These are phyloP conservation scores for Grigorovia transvaalensis DNA, from an alignment of 805 yeast genomes.

Conservation along the genomic window DNA sequence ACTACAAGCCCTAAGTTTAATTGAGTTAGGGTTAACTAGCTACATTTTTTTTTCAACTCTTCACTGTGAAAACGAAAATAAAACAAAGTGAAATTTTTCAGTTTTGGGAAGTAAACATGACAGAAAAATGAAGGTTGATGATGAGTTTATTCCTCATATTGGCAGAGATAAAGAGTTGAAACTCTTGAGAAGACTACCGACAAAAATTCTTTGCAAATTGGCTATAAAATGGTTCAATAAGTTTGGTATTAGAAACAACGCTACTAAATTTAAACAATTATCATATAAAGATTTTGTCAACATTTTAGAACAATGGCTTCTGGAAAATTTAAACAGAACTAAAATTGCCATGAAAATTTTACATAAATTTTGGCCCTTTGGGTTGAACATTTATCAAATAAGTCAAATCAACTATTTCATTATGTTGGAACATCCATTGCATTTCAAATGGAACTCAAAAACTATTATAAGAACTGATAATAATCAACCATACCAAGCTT, in stretches of 20 bases:
- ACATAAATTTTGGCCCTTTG: conserved; percentile 17
- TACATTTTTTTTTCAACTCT: no score
- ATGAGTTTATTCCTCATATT: conserved; percentile 12
- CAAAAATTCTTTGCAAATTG: conserved; percentile 12
- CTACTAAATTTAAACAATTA: background rate
- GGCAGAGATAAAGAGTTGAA: conserved; percentile 9
- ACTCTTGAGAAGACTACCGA: conserved; percentile 15
- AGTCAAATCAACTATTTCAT: conserved; percentile 63
- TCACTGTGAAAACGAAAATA: no score
- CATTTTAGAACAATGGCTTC: conserved; percentile 7
- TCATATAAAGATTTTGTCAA: background rate
- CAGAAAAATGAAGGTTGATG: conserved; percentile 4
- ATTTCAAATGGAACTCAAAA: conserved; percentile 29
- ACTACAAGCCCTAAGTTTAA: no score
- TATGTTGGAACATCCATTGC: conserved; percentile 46
- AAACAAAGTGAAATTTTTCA: no score
- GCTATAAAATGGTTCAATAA: conserved; percentile 16
- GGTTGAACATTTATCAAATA: conserved; percentile 36
- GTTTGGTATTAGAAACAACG: conserved; percentile 6
- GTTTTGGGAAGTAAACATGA: no score
- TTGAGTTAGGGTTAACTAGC: no score
- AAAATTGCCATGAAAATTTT: conserved; percentile 10
- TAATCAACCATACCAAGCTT: background rate
- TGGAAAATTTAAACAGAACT: conserved; percentile 8
- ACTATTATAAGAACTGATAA: background rate